Evolutionary conservation across 345 rosid genomes (phyloP).

Genomic region (Citrus trifoliata): DNA sequence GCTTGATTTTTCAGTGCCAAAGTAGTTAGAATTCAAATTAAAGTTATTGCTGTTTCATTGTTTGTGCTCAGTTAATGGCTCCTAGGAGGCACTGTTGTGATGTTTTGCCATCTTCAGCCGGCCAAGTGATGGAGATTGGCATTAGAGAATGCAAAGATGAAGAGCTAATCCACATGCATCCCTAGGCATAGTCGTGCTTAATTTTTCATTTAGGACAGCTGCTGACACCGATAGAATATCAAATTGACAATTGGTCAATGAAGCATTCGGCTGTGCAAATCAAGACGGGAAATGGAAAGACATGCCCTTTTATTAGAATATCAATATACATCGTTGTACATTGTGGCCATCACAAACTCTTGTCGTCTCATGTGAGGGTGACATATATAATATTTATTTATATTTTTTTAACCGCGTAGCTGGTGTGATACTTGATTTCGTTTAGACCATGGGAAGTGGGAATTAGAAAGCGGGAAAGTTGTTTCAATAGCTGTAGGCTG

Average conservation of each 20-base stretch:
- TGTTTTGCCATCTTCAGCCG: conserved; percentile 50
- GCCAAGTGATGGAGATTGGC: conserved; percentile 53
- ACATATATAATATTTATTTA: background rate
- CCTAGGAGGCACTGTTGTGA: conserved; percentile 94
- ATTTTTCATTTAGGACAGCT: background rate
- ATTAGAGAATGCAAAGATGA: conserved; percentile 69
- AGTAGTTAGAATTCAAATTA: background rate
- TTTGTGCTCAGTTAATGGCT: conserved; percentile 49
- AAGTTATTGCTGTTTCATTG: background rate
- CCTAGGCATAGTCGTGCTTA: conserved; percentile 10
- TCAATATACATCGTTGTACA: background rate
- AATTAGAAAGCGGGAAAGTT: background rate
- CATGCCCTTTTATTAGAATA: background rate
- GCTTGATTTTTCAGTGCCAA: background rate
- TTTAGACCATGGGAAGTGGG: background rate
- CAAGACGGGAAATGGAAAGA: background rate
- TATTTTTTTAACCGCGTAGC: background rate
- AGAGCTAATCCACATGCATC: conserved; percentile 57
- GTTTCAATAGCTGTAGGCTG: background rate
- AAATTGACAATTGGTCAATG: background rate
- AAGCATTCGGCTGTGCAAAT: background rate
- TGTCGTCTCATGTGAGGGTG: background rate
- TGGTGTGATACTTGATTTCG: background rate
- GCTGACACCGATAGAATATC: background rate
- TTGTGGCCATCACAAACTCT: background rate